Percentiles rank a stretch among this genome's conserved stretches.
phyloP scores from a whole-genome alignment of 176 grass and related monocot genomes.

The Ensete ventricosum region DNA sequence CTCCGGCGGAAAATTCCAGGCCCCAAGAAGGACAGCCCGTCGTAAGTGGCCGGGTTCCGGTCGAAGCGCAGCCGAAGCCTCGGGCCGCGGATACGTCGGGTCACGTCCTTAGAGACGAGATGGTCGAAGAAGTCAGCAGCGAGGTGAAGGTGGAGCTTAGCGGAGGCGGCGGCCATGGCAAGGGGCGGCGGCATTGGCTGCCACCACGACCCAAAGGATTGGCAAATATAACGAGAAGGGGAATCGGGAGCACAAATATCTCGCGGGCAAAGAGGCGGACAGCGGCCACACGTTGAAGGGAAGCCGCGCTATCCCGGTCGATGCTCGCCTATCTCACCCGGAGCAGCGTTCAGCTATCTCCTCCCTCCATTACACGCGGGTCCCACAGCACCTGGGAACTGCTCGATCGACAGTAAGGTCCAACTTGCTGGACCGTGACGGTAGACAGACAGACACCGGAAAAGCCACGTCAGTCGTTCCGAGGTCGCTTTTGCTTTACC shows the following conservation, averaged over 20 bases:
- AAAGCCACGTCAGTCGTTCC: no score
- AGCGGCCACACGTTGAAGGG: constrained; percentile 68
- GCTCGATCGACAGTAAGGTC: no score
- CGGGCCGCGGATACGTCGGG: neutral
- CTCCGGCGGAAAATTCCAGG: neutral
- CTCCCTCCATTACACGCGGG: no score
- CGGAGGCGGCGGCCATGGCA: constrained; percentile 48
- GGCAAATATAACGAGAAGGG: neutral
- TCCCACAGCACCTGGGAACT: no score
- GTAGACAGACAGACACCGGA: no score
- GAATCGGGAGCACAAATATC: neutral
- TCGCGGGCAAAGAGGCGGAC: neutral
- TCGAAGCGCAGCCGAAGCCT: neutral
- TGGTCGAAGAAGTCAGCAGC: neutral
- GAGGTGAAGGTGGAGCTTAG: constrained; percentile 30
- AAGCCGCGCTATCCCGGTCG: constrained; percentile 22
- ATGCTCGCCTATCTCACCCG: no score
- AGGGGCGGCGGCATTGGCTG: neutral
- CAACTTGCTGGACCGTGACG: no score
- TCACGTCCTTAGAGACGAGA: constrained; percentile 1
- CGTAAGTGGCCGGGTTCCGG: constrained; percentile 9
- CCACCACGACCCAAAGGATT: neutral
- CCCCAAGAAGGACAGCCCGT: constrained; percentile 23
- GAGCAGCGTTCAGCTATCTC: no score
- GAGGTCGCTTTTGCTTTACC: no score